Conservation (phyloP, 345 rosid species). For the Tarenaya hassleriana region DNA sequence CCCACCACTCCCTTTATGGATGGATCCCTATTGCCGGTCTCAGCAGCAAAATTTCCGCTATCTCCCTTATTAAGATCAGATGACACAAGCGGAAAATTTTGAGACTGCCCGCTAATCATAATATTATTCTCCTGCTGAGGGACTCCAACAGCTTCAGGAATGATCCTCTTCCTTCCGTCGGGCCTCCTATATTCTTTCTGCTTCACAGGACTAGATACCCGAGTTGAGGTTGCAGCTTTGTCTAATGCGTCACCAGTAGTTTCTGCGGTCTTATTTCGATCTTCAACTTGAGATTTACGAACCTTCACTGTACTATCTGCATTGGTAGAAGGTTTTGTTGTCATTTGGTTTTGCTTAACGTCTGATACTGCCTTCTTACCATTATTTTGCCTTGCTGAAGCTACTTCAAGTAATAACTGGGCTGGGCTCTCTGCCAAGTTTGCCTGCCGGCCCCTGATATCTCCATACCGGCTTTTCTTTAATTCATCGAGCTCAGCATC, state of each 20-base stretch:
- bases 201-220: slow-evolving; percentile 74
- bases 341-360: slow-evolving; percentile 47
- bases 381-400: slow-evolving; percentile 65
- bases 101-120: slow-evolving; percentile 31
- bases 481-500: slow-evolving; percentile 79
- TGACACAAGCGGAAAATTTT: slow-evolving; percentile 35
- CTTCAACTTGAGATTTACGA: slow-evolving; percentile 54
- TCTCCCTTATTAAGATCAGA: slow-evolving; percentile 38
- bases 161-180: slow-evolving; percentile 97
- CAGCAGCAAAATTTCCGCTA: slow-evolving; percentile 39
- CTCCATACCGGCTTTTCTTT: slow-evolving; percentile 91
- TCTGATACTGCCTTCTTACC: slow-evolving; percentile 54
- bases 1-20: slow-evolving; percentile 40
- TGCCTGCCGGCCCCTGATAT: slow-evolving; percentile 85
- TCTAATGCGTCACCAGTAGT: slow-evolving; percentile 44
- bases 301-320: slow-evolving; percentile 37
- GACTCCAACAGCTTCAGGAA: slow-evolving; percentile 97
- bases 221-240: slow-evolving; percentile 44
- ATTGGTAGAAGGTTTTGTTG: slow-evolving; percentile 49
- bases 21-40: slow-evolving; percentile 35
- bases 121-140: slow-evolving; percentile 47
- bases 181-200: slow-evolving; percentile 92
- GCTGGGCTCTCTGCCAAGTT: slow-evolving; percentile 91
- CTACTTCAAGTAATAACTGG: slow-evolving; percentile 91
- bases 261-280: slow-evolving; percentile 39